Percentiles rank a stretch among this genome's conserved stretches.
Evolutionary conservation across 371 early-diverging fungal species (phyloP).

Genomic region (Mortierella sp.): DNA sequence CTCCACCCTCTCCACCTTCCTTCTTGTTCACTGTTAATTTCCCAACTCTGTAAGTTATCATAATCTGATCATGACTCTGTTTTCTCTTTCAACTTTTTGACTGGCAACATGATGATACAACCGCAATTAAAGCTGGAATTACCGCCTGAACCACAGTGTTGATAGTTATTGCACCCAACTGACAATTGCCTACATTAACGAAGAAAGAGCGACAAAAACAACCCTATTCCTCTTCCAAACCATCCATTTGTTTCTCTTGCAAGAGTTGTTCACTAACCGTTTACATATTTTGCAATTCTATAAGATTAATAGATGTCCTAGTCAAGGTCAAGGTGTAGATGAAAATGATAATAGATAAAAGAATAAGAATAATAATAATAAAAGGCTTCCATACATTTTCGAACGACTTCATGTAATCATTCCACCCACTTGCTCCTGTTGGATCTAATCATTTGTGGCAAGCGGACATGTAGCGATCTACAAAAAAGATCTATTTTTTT

Average conservation of each 20-base stretch:
- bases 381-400: no score
- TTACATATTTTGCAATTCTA: no score
- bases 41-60: constrained; percentile 1
- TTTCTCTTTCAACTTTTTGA: background rate
- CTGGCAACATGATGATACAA: constrained; percentile 53
- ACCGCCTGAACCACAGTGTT: constrained; percentile 62
- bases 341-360: no score
- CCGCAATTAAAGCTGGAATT: constrained; percentile 64
- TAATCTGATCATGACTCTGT: background rate
- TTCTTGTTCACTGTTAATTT: background rate
- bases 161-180: constrained; percentile 62
- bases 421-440: background rate
- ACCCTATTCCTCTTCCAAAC: no score
- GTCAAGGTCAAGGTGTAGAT: no score
- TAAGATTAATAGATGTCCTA: no score
- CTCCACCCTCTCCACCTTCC: background rate
- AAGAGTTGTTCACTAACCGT: no score
- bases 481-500: background rate
- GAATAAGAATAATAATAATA: no score
- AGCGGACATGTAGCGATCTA: background rate
- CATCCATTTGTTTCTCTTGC: no score
- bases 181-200: constrained; percentile 19
- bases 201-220: no score
- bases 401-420: background rate
- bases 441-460: background rate